phyloP scores from a whole-genome alignment of 2,329 filamentous ascomycete genomes.

The Colletotrichum tropicicola region DNA sequence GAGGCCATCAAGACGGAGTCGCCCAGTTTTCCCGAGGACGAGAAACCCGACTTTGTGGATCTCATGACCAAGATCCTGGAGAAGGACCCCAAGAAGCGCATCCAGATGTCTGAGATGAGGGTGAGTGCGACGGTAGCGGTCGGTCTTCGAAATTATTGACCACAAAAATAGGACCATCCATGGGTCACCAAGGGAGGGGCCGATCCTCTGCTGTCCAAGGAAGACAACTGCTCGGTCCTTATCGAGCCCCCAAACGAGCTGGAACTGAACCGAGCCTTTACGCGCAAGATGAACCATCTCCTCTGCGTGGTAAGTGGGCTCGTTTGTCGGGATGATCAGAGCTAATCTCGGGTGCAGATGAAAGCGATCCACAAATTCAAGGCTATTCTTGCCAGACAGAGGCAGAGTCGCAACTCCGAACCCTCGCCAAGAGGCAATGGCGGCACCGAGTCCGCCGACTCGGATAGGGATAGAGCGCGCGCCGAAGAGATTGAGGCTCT shows the following conservation, averaged over 20 bases:
- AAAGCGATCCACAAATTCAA: constrained; percentile 94
- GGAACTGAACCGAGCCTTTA: constrained; percentile 91
- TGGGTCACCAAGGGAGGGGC: constrained; percentile 88
- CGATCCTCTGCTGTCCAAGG: constrained; percentile 80
- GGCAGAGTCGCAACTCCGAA: constrained; percentile 21
- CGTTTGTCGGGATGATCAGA: background rate
- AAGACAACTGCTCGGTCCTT: constrained; percentile 86
- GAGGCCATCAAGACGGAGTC: constrained; percentile 83
- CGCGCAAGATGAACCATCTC: constrained; percentile 85
- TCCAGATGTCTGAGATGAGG: constrained; percentile 82
- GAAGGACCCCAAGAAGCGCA: constrained; percentile 85
- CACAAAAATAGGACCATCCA: constrained; percentile 74
- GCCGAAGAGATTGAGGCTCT: constrained; percentile 60
- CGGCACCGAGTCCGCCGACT: constrained; percentile 29
- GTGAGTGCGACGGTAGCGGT: constrained; percentile 59
- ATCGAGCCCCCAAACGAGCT: constrained; percentile 88
- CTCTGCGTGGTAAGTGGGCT: constrained; percentile 75
- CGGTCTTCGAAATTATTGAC: background rate
- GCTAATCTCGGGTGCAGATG: constrained; percentile 62
- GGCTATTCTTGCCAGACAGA: constrained; percentile 61
- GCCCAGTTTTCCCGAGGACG: constrained; percentile 68
- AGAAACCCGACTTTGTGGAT: constrained; percentile 76
- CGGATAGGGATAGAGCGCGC: constrained; percentile 45
- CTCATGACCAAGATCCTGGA: constrained; percentile 79
- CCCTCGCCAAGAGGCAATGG: constrained; percentile 2